Conservation (phyloP, 371 early-diverging fungal genomes). For the Mucor racemosus region DNA sequence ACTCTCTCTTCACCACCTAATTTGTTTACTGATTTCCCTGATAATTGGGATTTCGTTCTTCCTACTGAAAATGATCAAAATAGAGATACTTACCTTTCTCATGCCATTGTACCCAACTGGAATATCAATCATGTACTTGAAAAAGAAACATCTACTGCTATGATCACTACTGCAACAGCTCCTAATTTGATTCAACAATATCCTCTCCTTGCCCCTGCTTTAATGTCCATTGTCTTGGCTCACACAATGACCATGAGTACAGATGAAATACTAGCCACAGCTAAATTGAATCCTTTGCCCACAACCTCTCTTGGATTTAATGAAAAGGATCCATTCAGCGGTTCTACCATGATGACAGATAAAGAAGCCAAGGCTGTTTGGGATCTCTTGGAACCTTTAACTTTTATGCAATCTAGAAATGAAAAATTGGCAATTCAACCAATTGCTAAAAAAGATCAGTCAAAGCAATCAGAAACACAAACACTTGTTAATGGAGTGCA, state of each 20-base stretch:
- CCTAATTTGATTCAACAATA: constrained; percentile 25
- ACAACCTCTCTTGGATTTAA: not conserved
- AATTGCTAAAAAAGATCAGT: not conserved
- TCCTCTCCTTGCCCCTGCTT: constrained; percentile 49
- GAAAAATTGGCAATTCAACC: constrained; percentile 2
- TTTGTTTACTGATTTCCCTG: constrained; percentile 26
- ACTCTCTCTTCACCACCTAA: constrained; percentile 35
- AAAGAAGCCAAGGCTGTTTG: constrained; percentile 29
- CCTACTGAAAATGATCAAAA: constrained; percentile 11
- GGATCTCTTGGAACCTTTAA: constrained; percentile 27
- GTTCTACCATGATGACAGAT: constrained; percentile 11
- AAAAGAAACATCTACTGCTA: constrained; percentile 20
- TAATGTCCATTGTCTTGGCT: constrained; percentile 49
- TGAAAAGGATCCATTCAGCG: constrained; percentile 1
- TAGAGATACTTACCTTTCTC: constrained; percentile 40
- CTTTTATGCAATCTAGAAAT: constrained; percentile 22
- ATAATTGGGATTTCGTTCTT: constrained; percentile 34
- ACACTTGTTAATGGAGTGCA: not conserved
- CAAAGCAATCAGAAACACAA: not conserved
- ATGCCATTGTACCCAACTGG: constrained; percentile 50
- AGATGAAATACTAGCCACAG: constrained; percentile 33
- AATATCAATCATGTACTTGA: constrained; percentile 34
- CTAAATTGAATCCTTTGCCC: constrained; percentile 25
- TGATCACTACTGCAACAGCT: not conserved
- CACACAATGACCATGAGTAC: constrained; percentile 55